Evolutionary conservation across 768 basidiomycete genomes (phyloP), one percentile per base, ranked within the genome.

Genomic region (Candolleomyces eurysporus): DNA sequence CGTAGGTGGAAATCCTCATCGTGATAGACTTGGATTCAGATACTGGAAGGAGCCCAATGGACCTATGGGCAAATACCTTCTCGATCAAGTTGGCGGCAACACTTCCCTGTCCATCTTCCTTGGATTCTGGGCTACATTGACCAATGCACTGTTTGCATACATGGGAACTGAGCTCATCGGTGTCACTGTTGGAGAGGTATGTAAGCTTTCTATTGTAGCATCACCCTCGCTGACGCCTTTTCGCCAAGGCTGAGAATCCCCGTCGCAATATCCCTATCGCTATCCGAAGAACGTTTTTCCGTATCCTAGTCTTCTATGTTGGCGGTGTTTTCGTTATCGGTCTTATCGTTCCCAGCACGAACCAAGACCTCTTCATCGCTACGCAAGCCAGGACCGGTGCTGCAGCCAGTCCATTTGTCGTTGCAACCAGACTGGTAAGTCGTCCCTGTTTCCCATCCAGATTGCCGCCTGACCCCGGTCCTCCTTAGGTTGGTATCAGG

Each of bases 101-200:
- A 72, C 76, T 5, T 72, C 75, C 53, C 67, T 84, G 17, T 75
- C 83, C 1, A 82, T 81, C 61, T 89, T 90, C 78, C 77, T 87
- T 21, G 88, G 87, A 11, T 88, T 92, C 69, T 91, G 88, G 84
- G 78, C 83, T 16, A 86, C 87, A 4, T 72, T 91, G 49, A 87
- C 84, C 51, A 91, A 87, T 63, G 89, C 87, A 26, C 76, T 89
- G 4, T 91, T 92, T 73, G 86, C 89, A 14, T 87, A 83, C 69
- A 84, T 87, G 61, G 88, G 89, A 32, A 93, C 90, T 19, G 90
- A 93, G 71, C 78, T 91, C 17, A 85, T 93, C 61, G 90, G 90
- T 68, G 84, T 80, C 4, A 81, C 80, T 42, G 80, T 82, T n/a
- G 80, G 80, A 66, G 80, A 82, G 67, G 76, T 77, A 60, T 51